Evolutionary conservation across 257 asterid genomes (phyloP).

Genomic region (Rauvolfia tetraphylla): DNA sequence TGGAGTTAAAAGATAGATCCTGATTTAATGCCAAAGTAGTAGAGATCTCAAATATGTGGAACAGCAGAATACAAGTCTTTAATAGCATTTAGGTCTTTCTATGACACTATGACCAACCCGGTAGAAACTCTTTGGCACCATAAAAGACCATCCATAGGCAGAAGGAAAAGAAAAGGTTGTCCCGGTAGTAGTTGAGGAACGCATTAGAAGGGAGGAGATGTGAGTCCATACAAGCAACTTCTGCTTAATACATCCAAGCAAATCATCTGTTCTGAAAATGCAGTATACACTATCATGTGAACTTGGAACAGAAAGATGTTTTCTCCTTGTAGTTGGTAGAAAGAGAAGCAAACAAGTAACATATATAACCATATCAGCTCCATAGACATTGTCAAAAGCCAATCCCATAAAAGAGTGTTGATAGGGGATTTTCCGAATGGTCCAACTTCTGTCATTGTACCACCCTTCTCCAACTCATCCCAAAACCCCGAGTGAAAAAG

Average conservation of each 20-base stretch:
- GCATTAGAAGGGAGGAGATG: background rate
- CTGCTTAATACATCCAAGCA: background rate
- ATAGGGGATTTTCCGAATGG: background rate
- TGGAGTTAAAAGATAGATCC: background rate
- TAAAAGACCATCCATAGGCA: background rate
- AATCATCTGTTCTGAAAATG: background rate
- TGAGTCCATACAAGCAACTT: background rate
- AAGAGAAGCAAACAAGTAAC: background rate
- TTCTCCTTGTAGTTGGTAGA: background rate
- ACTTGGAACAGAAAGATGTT: background rate
- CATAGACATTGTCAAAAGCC: background rate
- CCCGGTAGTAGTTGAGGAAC: background rate
- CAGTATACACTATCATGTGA: background rate
- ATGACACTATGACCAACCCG: background rate
- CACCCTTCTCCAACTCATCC: background rate
- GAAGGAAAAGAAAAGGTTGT: background rate
- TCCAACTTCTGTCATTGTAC: background rate
- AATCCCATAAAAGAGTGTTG: background rate
- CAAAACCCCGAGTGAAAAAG: background rate
- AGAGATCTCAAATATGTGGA: background rate
- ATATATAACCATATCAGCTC: background rate
- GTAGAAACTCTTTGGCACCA: background rate
- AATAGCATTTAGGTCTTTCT: background rate
- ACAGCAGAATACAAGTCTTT: background rate
- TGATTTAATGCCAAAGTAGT: background rate